Percentiles rank a stretch among this genome's conserved stretches.
These are phyloP conservation scores for Claviceps lovelessii DNA, from an alignment of 2,329 filamentous ascomycete species.

Conservation along the genomic window DNA sequence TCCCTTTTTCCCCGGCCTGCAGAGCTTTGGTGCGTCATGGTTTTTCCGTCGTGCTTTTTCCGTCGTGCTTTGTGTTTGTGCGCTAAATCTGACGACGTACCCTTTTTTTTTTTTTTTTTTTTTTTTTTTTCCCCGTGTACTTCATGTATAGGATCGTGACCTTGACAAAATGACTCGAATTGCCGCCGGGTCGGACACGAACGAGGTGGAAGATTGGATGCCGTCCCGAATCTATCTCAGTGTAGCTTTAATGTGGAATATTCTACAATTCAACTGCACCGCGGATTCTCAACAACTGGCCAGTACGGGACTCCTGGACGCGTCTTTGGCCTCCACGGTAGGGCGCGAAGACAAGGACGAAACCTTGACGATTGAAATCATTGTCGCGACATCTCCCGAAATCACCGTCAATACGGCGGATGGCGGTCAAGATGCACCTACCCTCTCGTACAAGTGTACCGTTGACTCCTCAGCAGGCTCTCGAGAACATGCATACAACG, in stretches of 20 bases:
- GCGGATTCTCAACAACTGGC: conserved; percentile 22
- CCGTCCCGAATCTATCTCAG: conserved; percentile 38
- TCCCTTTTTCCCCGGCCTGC: conserved; percentile 32
- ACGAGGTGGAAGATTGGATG: conserved; percentile 37
- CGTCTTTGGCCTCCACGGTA: conserved; percentile 23
- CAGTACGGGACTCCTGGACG: conserved; percentile 25
- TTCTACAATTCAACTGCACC: conserved; percentile 32
- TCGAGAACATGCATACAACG: conserved; percentile 14
- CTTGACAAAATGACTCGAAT: conserved; percentile 34
- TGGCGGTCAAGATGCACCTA: conserved; percentile 34
- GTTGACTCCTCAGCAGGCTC: conserved; percentile 11
- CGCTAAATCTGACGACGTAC: not conserved
- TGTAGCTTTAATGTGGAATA: conserved; percentile 38
- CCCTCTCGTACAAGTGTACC: conserved; percentile 21
- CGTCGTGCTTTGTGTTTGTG: not conserved
- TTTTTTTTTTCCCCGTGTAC: no score
- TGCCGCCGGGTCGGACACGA: conserved; percentile 31
- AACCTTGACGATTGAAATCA: conserved; percentile 30
- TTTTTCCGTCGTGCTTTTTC: not conserved
- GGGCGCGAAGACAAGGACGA: conserved; percentile 20
- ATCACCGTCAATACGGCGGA: conserved; percentile 36
- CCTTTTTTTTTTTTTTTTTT: no score
- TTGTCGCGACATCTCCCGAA: conserved; percentile 36
- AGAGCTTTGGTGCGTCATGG: conserved; percentile 25
- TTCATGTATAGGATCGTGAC: conserved; percentile 26